Conservation (phyloP, 2,329 filamentous ascomycete genomes). For the Aspergillus ochraceus region DNA sequence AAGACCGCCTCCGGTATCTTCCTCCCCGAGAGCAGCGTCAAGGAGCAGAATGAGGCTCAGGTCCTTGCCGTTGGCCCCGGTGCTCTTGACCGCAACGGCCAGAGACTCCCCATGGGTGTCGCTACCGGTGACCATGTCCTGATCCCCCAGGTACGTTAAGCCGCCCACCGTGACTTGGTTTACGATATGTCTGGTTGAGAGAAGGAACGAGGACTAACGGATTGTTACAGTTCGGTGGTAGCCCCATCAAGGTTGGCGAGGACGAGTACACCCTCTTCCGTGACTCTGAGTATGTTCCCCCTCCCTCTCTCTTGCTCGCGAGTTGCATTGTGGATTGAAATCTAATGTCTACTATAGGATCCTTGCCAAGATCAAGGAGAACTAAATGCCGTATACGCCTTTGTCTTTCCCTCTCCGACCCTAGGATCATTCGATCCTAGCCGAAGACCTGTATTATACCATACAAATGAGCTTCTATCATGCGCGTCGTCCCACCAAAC, state of each 20-base stretch:
- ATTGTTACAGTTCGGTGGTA: constrained; percentile 75
- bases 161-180: neutral
- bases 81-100: constrained; percentile 80
- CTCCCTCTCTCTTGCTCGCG: neutral
- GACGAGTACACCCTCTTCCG: constrained; percentile 96
- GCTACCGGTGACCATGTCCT: constrained; percentile 83
- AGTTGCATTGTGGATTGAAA: neutral
- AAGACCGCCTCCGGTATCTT: constrained; percentile 98
- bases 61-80: constrained; percentile 95
- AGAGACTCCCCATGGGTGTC: constrained; percentile 83
- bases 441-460: constrained; percentile 34
- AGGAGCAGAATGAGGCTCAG: constrained; percentile 97
- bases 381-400: constrained; percentile 11
- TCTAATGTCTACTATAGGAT: constrained; percentile 61
- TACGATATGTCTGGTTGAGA: neutral
- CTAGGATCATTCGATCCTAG: constrained; percentile 18
- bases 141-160: constrained; percentile 78
- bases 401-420: constrained; percentile 19
- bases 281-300: constrained; percentile 84
- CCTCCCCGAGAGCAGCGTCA: constrained; percentile 93
- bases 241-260: constrained; percentile 94
- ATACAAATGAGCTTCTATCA: constrained; percentile 30
- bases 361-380: constrained; percentile 97
- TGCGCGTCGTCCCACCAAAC: neutral
- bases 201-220: constrained; percentile 20